These are phyloP conservation scores for Mycena haematopus DNA, from an alignment of 768 basidiomycete species.

Conservation along the genomic window DNA sequence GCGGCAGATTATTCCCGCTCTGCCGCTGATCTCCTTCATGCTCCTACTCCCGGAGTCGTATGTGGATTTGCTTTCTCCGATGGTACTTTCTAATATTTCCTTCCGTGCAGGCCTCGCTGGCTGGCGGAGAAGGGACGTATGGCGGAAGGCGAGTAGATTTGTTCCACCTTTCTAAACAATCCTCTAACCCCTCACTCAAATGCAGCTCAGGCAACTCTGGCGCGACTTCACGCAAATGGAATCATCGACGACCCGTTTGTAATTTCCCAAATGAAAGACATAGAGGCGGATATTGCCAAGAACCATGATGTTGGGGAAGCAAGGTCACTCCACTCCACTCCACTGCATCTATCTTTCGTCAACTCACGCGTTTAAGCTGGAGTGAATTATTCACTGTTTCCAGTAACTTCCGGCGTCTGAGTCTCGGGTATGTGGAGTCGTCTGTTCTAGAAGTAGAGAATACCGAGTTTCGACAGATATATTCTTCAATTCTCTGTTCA, in stretches of 20 bases:
- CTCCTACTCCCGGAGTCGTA: constrained; percentile 59
- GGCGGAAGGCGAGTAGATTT: constrained; percentile 45
- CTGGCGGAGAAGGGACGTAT: constrained; percentile 57
- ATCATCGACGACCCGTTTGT: constrained; percentile 56
- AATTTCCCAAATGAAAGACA: constrained; percentile 51
- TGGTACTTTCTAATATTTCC: background rate
- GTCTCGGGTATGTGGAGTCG: constrained; percentile 45
- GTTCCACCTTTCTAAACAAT: background rate
- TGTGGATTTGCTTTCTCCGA: constrained; percentile 16
- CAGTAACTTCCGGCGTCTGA: constrained; percentile 54
- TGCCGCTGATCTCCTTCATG: constrained; percentile 58
- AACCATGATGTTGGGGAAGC: constrained; percentile 46
- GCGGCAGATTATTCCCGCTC: constrained; percentile 47
- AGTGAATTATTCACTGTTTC: constrained; percentile 45
- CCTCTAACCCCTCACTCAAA: background rate
- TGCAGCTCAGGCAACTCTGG: constrained; percentile 47
- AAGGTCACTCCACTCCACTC: constrained; percentile 37
- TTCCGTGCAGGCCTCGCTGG: constrained; percentile 50
- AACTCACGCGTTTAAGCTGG: constrained; percentile 36
- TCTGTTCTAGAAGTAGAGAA: constrained; percentile 1
- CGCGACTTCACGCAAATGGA: constrained; percentile 59
- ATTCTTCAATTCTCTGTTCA: constrained; percentile 63
- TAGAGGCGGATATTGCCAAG: constrained; percentile 45
- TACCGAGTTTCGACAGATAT: constrained; percentile 30
- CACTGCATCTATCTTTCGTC: background rate